phyloP scores from a whole-genome alignment of 1,284 basidiomycete species.

The Ganoderma meredithae region DNA sequence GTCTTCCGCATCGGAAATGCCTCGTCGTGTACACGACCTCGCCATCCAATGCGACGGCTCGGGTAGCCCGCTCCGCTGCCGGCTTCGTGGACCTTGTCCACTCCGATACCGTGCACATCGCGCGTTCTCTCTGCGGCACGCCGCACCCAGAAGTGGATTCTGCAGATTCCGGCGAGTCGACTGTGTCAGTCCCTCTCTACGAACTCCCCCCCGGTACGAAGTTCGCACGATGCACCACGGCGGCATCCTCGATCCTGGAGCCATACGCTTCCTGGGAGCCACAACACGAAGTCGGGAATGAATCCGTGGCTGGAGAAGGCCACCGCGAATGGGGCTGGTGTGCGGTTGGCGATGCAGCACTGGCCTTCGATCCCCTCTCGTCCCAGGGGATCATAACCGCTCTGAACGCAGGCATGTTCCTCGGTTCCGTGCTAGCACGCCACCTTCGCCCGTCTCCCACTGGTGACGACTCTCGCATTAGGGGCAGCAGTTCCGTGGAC shows the following conservation, averaged over 20 bases:
- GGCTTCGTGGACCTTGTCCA: constrained; percentile 43
- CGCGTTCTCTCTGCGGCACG: neutral
- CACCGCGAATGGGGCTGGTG: constrained; percentile 32
- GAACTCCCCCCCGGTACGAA: constrained; percentile 10
- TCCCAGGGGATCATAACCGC: constrained; percentile 49
- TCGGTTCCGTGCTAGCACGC: constrained; percentile 30
- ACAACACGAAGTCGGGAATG: constrained; percentile 7
- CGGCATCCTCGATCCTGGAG: constrained; percentile 40
- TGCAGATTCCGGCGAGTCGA: constrained; percentile 21
- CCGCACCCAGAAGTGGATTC: neutral
- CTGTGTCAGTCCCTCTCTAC: constrained; percentile 11
- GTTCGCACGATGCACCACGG: constrained; percentile 40
- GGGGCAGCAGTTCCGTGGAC: neutral
- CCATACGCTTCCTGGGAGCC: constrained; percentile 29
- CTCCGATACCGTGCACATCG: constrained; percentile 25
- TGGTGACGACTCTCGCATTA: neutral
- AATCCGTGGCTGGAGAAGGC: neutral
- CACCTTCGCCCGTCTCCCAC: neutral
- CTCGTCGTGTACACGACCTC: constrained; percentile 45
- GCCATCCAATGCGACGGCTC: constrained; percentile 38
- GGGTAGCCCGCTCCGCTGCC: constrained; percentile 37
- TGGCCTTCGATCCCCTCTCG: constrained; percentile 48
- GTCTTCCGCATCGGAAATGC: constrained; percentile 39
- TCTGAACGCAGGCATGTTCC: constrained; percentile 39
- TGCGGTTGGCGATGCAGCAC: constrained; percentile 47